Base-by-base conservation (phyloP, 306 rosid species). In the Cucurbita ficifolia region DNA sequence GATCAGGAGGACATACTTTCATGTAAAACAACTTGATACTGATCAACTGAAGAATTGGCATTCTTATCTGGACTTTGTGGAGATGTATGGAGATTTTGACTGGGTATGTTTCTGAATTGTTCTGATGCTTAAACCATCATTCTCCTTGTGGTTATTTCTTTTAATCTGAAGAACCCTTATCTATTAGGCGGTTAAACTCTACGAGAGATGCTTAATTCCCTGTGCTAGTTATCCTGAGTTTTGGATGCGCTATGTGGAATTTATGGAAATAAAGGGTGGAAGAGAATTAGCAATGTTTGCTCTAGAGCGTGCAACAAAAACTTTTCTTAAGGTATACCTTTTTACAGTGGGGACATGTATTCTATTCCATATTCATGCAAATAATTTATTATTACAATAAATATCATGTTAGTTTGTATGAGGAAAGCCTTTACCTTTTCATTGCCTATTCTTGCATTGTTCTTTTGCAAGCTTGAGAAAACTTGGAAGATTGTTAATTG, bases 211-310 rank as follows among this genome's bases (percentile, higher is more conserved):
- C 82, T 87, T 93, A 87, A 88, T 90, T 83, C 87, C 86, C 6
- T 93, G 98, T 81, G 97, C 96, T 70, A 83, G 83, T 83, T 93
- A 90, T 83, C 96, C 92, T 65, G 98, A 93, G 75, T 90, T 84
- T 75, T 93, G 98, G 98, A 88, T 90, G 89, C 96, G 97, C 72
- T 93, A 86, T 56, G 96, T 82, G 81, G 91, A 88, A 60, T 93
- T 88, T 79, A 74, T 88, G 96, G 97, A 93, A 82, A 76, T 82
- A 51, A 93, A 88, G 76, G 98, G 98, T 72, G 98, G 96, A 84
- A 82, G 98, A 86, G 98, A 93, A 82, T 81, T 93, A 69, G 91
- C 98, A 76, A 88, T 81, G 79, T 80, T 78, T 81, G 87, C 97
- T 79, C 87, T 90, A 76, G 87, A 87, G 72, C 88, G 98, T 86